These are phyloP conservation scores for Verticillium dahliae DNA, from an alignment of 2,329 filamentous ascomycete species.

Conservation along the genomic window DNA sequence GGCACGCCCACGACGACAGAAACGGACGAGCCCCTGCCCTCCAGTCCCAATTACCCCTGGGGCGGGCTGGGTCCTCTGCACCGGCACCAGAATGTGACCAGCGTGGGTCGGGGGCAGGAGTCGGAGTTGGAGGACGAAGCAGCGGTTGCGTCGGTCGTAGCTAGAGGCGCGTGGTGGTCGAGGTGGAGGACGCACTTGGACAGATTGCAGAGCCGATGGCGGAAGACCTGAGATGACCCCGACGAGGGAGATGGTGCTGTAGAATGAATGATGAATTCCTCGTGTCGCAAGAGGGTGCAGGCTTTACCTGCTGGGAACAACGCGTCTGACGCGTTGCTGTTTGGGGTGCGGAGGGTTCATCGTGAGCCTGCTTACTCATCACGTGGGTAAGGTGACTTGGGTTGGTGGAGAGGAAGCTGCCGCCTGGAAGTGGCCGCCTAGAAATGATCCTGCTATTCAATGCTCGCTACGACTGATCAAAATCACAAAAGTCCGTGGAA, in stretches of 20 bases:
- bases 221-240: neutral
- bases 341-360: too few relatives aligned
- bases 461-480: too few relatives aligned
- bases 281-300: neutral
- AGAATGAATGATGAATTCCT: too few relatives aligned
- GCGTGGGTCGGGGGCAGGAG: neutral
- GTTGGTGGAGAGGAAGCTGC: too few relatives aligned
- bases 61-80: slow-evolving; percentile 26
- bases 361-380: too few relatives aligned
- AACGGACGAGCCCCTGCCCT: slow-evolving; percentile 14
- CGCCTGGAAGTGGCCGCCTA: too few relatives aligned
- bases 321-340: too few relatives aligned
- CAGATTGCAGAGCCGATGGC: neutral
- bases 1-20: slow-evolving; percentile 3
- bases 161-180: neutral
- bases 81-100: slow-evolving; percentile 23
- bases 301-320: too few relatives aligned
- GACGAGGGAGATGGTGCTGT: neutral
- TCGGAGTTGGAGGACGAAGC: neutral
- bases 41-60: slow-evolving; percentile 27
- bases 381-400: too few relatives aligned
- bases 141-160: neutral
- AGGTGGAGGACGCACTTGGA: slow-evolving; percentile 5
- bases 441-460: too few relatives aligned
- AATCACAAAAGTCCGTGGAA: too few relatives aligned